Conservation (phyloP, 1,284 basidiomycete genomes). For the Rhizoctonia solani region DNA sequence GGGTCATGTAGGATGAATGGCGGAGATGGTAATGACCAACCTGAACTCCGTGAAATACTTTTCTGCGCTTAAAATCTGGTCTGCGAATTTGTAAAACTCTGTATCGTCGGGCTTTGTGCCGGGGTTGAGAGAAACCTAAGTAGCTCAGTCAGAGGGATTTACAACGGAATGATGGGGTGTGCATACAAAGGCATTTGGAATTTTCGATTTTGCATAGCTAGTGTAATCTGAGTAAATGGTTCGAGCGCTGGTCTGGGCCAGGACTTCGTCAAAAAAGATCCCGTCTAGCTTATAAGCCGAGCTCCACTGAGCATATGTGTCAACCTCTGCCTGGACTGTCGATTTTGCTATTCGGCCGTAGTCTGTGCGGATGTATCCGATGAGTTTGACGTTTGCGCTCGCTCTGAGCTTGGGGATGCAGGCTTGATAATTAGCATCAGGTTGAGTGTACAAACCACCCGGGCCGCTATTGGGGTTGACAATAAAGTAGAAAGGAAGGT, state of each 20-base stretch:
- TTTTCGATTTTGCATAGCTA: slow-evolving; percentile 5
- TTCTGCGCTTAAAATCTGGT: slow-evolving; percentile 42
- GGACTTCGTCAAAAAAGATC: slow-evolving; percentile 50
- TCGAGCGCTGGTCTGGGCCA: background rate
- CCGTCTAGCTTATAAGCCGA: slow-evolving; percentile 45
- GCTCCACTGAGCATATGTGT: slow-evolving; percentile 47
- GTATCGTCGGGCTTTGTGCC: slow-evolving; percentile 37
- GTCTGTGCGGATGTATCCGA: slow-evolving; percentile 48
- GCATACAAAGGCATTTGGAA: slow-evolving; percentile 14
- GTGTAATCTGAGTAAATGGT: background rate
- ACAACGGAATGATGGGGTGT: background rate
- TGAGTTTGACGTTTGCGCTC: slow-evolving; percentile 45
- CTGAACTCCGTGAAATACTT: slow-evolving; percentile 41
- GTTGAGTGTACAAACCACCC: slow-evolving; percentile 42
- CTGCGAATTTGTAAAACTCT: slow-evolving; percentile 42
- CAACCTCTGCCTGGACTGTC: slow-evolving; percentile 44
- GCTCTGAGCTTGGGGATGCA: slow-evolving; percentile 44
- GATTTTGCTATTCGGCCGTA: slow-evolving; percentile 40
- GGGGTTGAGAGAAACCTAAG: slow-evolving; percentile 19
- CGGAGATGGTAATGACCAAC: slow-evolving; percentile 25
- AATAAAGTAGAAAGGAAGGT: slow-evolving; percentile 46
- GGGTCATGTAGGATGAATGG: background rate
- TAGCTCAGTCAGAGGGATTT: background rate
- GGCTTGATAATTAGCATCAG: slow-evolving; percentile 45
- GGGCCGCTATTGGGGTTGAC: slow-evolving; percentile 49